Conservation (phyloP, 2,329 filamentous ascomycete genomes). For the Talaromyces albobiverticillius region DNA sequence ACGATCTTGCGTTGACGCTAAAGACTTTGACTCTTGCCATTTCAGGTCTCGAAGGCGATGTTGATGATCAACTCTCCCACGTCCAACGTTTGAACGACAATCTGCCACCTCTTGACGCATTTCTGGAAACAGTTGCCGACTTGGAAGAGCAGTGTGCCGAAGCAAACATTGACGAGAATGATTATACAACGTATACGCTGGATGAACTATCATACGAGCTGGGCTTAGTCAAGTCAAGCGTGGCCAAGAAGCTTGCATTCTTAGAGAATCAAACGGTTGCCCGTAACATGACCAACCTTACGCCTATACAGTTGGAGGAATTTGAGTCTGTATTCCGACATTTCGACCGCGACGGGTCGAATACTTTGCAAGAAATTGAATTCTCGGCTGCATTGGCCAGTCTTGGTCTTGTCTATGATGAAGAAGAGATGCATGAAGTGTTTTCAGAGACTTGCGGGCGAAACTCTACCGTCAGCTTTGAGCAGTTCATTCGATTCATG, state of each 20-base stretch:
- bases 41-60: constrained; percentile 93
- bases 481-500: constrained; percentile 99
- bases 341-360: constrained; percentile 90
- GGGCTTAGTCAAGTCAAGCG: constrained; percentile 82
- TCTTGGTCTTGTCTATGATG: constrained; percentile 90
- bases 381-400: constrained; percentile 96
- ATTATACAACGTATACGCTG: constrained; percentile 98
- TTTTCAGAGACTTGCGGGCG: constrained; percentile 83
- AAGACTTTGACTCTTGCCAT: constrained; percentile 94
- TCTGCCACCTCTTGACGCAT: constrained; percentile 83
- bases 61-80: constrained; percentile 89
- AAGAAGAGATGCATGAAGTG: constrained; percentile 96
- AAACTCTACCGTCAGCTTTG: constrained; percentile 74
- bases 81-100: constrained; percentile 82
- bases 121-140: constrained; percentile 79
- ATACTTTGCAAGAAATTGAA: constrained; percentile 86
- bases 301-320: constrained; percentile 95
- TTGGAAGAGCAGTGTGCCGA: constrained; percentile 88
- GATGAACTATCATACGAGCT: constrained; percentile 95
- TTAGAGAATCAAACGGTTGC: constrained; percentile 98
- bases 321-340: constrained; percentile 98
- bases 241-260: constrained; percentile 94
- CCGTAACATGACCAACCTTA: constrained; percentile 97
- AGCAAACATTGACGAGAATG: constrained; percentile 98
- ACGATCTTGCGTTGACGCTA: constrained; percentile 92